Evolutionary conservation across 1,139 yeast species (phyloP).

Genomic region (Zygosaccharomyces sapae): DNA sequence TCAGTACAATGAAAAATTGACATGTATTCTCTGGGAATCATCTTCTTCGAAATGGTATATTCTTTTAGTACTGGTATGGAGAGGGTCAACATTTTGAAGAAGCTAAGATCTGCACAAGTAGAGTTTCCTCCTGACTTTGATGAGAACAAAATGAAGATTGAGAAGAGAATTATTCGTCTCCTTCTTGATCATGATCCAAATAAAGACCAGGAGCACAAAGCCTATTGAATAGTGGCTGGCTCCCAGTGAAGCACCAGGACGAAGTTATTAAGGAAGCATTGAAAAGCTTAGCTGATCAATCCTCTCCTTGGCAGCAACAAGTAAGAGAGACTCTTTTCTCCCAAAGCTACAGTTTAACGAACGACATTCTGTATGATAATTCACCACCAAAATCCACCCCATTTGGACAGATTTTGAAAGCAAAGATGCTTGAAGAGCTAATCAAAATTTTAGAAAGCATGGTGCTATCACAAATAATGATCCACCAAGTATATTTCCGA

Average conservation of each 20-base stretch:
- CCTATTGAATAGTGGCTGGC: conserved; percentile 69
- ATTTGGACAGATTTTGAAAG: conserved; percentile 37
- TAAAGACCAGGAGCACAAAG: conserved; percentile 75
- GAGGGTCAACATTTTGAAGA: conserved; percentile 64
- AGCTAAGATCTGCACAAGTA: conserved; percentile 54
- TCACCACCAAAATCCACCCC: conserved; percentile 33
- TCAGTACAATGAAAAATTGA: conserved; percentile 84
- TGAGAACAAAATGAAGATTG: conserved; percentile 48
- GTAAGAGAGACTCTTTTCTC: conserved; percentile 80
- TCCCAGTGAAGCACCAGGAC: conserved; percentile 88
- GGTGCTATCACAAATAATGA: conserved; percentile 79
- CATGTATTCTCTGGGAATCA: conserved; percentile 90
- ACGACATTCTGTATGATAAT: conserved; percentile 74
- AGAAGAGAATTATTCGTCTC: conserved; percentile 59
- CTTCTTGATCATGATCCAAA: conserved; percentile 75
- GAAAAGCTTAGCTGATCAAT: conserved; percentile 77
- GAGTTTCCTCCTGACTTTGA: conserved; percentile 66
- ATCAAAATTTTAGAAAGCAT: conserved; percentile 59
- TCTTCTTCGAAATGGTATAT: conserved; percentile 92
- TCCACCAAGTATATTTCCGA: conserved; percentile 68
- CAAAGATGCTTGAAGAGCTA: conserved; percentile 53
- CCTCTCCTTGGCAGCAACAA: conserved; percentile 92
- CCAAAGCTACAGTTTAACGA: conserved; percentile 77
- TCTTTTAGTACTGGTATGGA: conserved; percentile 88
- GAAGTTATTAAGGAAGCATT: conserved; percentile 84